Evolutionary conservation across 2,329 filamentous ascomycete genomes (phyloP).

Genomic region (Fusarium sp.): DNA sequence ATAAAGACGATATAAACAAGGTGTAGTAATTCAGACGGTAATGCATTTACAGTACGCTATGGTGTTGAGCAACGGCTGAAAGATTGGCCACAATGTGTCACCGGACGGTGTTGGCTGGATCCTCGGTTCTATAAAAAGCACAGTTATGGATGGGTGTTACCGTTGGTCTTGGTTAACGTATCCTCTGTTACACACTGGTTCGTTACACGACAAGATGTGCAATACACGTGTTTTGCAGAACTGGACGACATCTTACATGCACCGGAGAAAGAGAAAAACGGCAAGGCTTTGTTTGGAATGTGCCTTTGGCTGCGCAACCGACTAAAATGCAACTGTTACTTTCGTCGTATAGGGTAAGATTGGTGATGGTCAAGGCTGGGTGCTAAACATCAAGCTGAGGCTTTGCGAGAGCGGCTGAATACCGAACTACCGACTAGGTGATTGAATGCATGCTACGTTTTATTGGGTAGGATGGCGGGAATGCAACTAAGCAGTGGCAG

Average conservation of each 20-base stretch:
- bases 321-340: neutral
- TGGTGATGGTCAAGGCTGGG: neutral
- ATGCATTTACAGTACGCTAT: slow-evolving; percentile 4
- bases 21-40: slow-evolving; percentile 11
- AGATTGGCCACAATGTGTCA: slow-evolving; percentile 15
- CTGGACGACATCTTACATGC: neutral
- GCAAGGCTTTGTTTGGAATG: neutral
- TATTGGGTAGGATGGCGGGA: neutral
- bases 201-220: slow-evolving; percentile 10
- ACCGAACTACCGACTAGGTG: neutral
- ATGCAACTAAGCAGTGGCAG: neutral
- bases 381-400: neutral
- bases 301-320: slow-evolving; percentile 1
- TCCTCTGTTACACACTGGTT: neutral
- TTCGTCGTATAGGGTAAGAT: slow-evolving; percentile 5
- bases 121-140: slow-evolving; percentile 39
- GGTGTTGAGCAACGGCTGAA: neutral
- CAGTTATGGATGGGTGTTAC: slow-evolving; percentile 17
- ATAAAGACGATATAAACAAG: slow-evolving; percentile 16
- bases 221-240: slow-evolving; percentile 25
- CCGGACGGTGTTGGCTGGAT: neutral
- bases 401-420: slow-evolving; percentile 2
- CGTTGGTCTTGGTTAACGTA: slow-evolving; percentile 19
- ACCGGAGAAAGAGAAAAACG: neutral
- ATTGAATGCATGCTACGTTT: neutral